Conservation (phyloP, 345 rosid genomes). For the Melaleuca alternifolia region DNA sequence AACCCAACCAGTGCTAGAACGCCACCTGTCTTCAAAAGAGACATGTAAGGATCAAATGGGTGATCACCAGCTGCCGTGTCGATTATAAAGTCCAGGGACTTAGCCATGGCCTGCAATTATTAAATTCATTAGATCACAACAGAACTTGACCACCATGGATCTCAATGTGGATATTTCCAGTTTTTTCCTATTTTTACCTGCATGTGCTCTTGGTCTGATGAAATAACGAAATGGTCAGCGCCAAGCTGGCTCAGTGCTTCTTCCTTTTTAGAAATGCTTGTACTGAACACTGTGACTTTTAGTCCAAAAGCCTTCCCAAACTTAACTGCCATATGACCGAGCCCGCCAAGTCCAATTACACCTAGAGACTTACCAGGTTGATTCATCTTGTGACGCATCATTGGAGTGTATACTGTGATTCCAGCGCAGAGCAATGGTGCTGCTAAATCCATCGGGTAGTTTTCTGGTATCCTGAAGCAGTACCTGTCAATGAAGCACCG, state of each 20-base stretch:
- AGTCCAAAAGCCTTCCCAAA: slow-evolving; percentile 93
- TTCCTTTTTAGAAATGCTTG: slow-evolving; percentile 65
- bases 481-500: slow-evolving; percentile 31
- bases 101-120: slow-evolving; percentile 31
- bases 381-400: slow-evolving; percentile 74
- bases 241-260: slow-evolving; percentile 67
- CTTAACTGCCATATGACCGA: slow-evolving; percentile 94
- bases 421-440: slow-evolving; percentile 94
- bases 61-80: slow-evolving; percentile 86
- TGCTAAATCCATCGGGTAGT: slow-evolving; percentile 58
- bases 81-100: slow-evolving; percentile 65
- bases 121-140: neutral
- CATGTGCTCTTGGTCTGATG: slow-evolving; percentile 70
- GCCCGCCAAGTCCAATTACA: slow-evolving; percentile 88
- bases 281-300: slow-evolving; percentile 71
- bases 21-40: slow-evolving; percentile 59
- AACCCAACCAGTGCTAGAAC: slow-evolving; percentile 55
- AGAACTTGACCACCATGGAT: neutral
- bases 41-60: slow-evolving; percentile 68
- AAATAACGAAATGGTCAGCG: slow-evolving; percentile 55
- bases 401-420: slow-evolving; percentile 75
- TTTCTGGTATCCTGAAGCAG: slow-evolving; percentile 61
- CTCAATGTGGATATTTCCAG: neutral
- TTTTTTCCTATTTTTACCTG: slow-evolving; percentile 9
- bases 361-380: slow-evolving; percentile 76